phyloP scores from a whole-genome alignment of 345 rosid species.

The Populus alba region DNA sequence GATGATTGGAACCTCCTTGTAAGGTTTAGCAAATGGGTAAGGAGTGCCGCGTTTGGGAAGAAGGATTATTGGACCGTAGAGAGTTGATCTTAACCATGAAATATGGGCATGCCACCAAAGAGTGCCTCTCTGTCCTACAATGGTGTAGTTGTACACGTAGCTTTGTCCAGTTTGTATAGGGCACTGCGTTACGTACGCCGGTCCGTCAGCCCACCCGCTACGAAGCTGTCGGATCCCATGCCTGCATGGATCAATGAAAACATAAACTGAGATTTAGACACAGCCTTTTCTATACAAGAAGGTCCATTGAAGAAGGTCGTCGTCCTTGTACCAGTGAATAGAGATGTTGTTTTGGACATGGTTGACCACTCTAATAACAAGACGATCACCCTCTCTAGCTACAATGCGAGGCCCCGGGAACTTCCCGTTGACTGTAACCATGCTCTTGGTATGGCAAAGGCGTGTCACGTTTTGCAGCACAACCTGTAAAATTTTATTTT shows the following conservation, averaged over 20 bases:
- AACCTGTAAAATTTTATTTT: slow-evolving; percentile 3
- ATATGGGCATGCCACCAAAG: slow-evolving; percentile 22
- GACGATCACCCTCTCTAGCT: slow-evolving; percentile 21
- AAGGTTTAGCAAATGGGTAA: slow-evolving; percentile 15
- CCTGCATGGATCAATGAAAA: slow-evolving; percentile 7
- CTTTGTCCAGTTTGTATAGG: slow-evolving; percentile 20
- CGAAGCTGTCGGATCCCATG: slow-evolving; percentile 19
- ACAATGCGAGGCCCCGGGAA: slow-evolving; percentile 28
- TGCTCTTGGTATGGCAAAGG: slow-evolving; percentile 21
- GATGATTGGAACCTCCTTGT: slow-evolving; percentile 16
- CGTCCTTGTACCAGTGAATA: slow-evolving; percentile 14
- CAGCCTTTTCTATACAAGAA: neutral
- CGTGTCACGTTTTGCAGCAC: slow-evolving; percentile 13
- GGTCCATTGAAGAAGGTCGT: neutral
- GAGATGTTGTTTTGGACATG: slow-evolving; percentile 24
- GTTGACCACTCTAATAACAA: slow-evolving; percentile 20
- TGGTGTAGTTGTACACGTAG: slow-evolving; percentile 18
- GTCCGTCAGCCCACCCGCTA: slow-evolving; percentile 19
- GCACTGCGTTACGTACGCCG: slow-evolving; percentile 17
- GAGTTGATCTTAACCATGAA: slow-evolving; percentile 17
- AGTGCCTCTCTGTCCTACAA: slow-evolving; percentile 19
- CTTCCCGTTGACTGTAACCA: slow-evolving; percentile 12
- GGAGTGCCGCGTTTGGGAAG: slow-evolving; percentile 12
- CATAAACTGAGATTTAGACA: neutral
- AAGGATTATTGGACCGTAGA: slow-evolving; percentile 9